Percentiles rank a stretch among this genome's conserved stretches.
Evolutionary conservation across 1,284 basidiomycete genomes (phyloP).

Genomic region (Ustilago nuda): DNA sequence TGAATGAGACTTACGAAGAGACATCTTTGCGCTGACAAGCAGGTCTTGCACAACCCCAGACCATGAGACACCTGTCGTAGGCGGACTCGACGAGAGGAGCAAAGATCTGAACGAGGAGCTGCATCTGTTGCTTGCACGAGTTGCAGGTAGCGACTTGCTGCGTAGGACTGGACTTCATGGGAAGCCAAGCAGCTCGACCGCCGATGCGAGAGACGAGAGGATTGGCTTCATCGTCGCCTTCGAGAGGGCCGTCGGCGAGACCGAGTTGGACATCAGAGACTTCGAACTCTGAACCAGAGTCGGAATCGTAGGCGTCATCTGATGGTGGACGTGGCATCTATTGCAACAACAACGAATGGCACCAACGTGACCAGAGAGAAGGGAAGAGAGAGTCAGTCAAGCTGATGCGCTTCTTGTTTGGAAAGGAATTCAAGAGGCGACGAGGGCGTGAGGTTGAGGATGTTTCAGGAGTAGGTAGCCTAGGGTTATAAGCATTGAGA

Average conservation of each 20-base stretch:
- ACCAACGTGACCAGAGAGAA: background rate
- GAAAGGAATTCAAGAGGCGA: background rate
- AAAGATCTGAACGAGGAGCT: conserved; percentile 68
- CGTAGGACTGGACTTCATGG: conserved; percentile 47
- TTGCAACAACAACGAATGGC: background rate
- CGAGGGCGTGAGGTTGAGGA: background rate
- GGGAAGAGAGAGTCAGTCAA: conserved; percentile 10
- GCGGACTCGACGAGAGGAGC: conserved; percentile 65
- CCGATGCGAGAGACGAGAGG: conserved; percentile 68
- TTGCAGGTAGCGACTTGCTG: conserved; percentile 45
- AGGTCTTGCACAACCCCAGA: conserved; percentile 66
- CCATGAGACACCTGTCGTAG: conserved; percentile 64
- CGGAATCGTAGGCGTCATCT: conserved; percentile 62
- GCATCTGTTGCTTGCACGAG: conserved; percentile 63
- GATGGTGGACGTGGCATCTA: conserved; percentile 52
- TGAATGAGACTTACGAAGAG: conserved; percentile 58
- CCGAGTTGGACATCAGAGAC: conserved; percentile 62
- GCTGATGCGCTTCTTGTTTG: background rate
- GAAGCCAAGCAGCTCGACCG: conserved; percentile 65
- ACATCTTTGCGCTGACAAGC: conserved; percentile 59
- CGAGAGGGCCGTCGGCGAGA: conserved; percentile 63
- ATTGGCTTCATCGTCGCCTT: conserved; percentile 61
- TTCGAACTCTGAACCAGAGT: conserved; percentile 54
- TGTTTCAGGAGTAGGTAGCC: conserved; percentile 64
- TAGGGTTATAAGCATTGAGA: conserved; percentile 59